A percentile compares a stretch with the other conserved stretches of the same genome.
Conservation (phyloP, 2,329 filamentous ascomycete species). For the Talaromyces islandicus region DNA sequence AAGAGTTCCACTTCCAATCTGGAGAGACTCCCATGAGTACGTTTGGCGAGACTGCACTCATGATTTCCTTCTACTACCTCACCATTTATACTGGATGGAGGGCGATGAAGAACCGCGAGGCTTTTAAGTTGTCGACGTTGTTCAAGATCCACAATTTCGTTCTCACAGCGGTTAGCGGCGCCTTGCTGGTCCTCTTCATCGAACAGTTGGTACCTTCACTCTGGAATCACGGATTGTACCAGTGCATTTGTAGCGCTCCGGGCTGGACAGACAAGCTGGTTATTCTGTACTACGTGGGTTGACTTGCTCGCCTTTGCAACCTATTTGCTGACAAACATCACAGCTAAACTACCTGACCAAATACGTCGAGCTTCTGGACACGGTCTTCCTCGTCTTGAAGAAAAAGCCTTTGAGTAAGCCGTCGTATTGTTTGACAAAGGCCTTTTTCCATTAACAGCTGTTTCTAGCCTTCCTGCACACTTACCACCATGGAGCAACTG, state of each 20-base stretch:
- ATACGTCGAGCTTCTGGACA: conserved; percentile 86
- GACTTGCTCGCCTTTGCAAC: not conserved
- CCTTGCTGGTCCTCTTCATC: conserved; percentile 70
- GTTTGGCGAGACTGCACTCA: conserved; percentile 68
- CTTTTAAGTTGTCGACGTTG: conserved; percentile 73
- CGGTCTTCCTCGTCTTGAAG: conserved; percentile 89
- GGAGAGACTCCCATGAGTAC: conserved; percentile 82
- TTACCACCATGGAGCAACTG: conserved; percentile 91
- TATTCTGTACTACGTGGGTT: conserved; percentile 81
- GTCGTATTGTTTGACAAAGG: not conserved
- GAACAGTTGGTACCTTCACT: conserved; percentile 83
- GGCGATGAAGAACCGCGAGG: conserved; percentile 73
- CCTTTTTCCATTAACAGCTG: not conserved
- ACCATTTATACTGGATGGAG: conserved; percentile 84
- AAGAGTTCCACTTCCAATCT: conserved; percentile 72
- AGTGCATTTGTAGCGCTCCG: conserved; percentile 69
- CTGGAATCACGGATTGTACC: conserved; percentile 70
- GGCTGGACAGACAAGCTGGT: conserved; percentile 87
- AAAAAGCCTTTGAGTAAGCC: conserved; percentile 74
- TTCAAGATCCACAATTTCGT: conserved; percentile 92
- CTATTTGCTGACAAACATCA: not conserved
- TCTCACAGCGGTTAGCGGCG: conserved; percentile 71
- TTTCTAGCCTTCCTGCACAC: conserved; percentile 73
- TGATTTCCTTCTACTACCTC: conserved; percentile 71
- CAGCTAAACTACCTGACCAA: conserved; percentile 93